These are phyloP conservation scores for Catharanthus roseus DNA, from an alignment of 257 asterid genomes.

Conservation along the genomic window DNA sequence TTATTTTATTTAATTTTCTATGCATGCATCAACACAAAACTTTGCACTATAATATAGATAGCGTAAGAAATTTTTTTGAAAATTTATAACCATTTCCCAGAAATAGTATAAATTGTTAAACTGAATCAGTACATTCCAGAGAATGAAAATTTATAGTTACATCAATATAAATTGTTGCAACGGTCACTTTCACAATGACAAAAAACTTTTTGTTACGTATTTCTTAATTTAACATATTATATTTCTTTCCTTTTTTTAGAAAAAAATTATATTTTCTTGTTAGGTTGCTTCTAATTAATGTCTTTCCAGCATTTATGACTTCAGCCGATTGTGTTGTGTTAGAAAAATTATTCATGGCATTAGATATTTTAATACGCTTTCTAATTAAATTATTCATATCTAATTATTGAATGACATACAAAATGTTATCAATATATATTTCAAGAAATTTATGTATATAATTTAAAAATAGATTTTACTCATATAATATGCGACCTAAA, in stretches of 20 bases:
- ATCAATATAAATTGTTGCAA: neutral
- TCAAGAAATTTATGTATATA: too few relatives aligned
- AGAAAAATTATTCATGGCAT: neutral
- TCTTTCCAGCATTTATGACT: neutral
- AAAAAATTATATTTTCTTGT: neutral
- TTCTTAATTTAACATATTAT: neutral
- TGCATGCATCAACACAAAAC: too few relatives aligned
- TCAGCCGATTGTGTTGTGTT: neutral
- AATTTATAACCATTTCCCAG: too few relatives aligned
- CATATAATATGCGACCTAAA: too few relatives aligned
- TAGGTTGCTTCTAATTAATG: neutral
- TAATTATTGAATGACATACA: neutral
- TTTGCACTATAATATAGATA: too few relatives aligned
- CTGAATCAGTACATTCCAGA: neutral
- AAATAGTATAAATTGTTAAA: too few relatives aligned
- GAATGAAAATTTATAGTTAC: neutral
- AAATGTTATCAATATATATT: neutral
- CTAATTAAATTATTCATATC: neutral
- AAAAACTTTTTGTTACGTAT: neutral
- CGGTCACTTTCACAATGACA: neutral
- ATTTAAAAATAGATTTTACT: too few relatives aligned
- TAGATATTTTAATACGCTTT: neutral
- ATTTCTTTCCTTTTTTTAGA: too few relatives aligned
- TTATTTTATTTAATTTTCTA: too few relatives aligned
- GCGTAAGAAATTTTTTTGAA: too few relatives aligned